Percentiles rank a stretch among this genome's conserved stretches.
Evolutionary conservation across 768 basidiomycete species (phyloP).

Genomic region (Rhodotorula paludigena): DNA sequence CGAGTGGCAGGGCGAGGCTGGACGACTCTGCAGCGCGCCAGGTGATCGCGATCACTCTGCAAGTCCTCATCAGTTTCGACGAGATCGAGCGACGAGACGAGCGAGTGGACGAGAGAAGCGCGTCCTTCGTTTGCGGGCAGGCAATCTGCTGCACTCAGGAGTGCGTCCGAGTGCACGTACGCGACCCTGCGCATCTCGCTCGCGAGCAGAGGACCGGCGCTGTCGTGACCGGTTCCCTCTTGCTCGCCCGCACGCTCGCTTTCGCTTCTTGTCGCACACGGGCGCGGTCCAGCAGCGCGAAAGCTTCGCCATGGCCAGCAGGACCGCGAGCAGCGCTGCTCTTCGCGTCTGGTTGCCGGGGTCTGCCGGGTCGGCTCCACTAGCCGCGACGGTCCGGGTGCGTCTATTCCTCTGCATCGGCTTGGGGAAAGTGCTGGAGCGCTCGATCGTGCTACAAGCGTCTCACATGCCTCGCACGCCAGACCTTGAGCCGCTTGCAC

Average conservation of each 20-base stretch:
- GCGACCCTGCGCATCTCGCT: conserved; percentile 7
- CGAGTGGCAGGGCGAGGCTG: conserved; percentile 57
- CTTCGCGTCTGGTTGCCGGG: not conserved
- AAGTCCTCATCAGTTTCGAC: conserved; percentile 26
- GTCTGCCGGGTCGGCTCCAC: not conserved
- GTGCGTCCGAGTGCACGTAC: conserved; percentile 32
- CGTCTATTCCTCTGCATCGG: not conserved
- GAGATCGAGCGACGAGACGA: conserved; percentile 30
- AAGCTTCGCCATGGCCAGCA: not conserved
- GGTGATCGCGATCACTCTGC: not conserved
- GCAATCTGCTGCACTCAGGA: conserved; percentile 15
- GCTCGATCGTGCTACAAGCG: too few relatives aligned
- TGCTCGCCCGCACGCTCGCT: not conserved
- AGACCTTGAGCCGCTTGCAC: too few relatives aligned
- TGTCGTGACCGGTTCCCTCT: too few relatives aligned
- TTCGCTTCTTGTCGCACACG: too few relatives aligned
- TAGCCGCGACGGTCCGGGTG: not conserved
- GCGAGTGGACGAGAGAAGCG: conserved; percentile 39
- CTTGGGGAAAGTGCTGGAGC: not conserved
- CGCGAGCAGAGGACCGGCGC: not conserved
- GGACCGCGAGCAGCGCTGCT: not conserved
- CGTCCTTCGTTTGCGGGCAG: conserved; percentile 49
- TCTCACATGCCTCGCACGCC: too few relatives aligned
- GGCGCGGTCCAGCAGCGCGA: not conserved
- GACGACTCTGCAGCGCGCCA: conserved; percentile 49